phyloP scores from a whole-genome alignment of 495 filamentous ascomycete genomes.

The Bathelium albidoporum region DNA sequence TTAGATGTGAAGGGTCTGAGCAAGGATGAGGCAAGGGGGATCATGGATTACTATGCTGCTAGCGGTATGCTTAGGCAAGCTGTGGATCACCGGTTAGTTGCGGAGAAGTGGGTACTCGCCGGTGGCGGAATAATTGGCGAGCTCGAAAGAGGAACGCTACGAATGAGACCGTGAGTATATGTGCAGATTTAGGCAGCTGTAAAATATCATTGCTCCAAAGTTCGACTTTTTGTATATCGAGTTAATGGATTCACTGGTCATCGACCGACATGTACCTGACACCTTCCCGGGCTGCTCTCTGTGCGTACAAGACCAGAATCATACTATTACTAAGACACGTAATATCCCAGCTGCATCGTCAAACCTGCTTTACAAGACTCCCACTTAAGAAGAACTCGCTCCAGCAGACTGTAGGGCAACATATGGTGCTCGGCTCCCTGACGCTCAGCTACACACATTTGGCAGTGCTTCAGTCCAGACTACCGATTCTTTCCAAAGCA shows the following conservation, averaged over 20 bases:
- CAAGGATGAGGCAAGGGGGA: constrained; percentile 61
- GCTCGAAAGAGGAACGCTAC: constrained; percentile 34
- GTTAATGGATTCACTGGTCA: background rate
- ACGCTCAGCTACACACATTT: too few relatives aligned
- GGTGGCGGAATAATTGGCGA: constrained; percentile 77
- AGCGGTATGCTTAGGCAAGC: constrained; percentile 66
- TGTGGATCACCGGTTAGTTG: constrained; percentile 62
- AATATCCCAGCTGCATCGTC: too few relatives aligned
- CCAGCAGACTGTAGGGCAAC: too few relatives aligned
- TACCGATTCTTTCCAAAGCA: too few relatives aligned
- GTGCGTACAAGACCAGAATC: too few relatives aligned
- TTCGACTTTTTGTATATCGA: background rate
- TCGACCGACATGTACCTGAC: too few relatives aligned
- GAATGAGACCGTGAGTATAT: constrained; percentile 19
- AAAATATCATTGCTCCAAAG: background rate
- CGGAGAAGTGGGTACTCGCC: constrained; percentile 75
- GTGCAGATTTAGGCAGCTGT: background rate
- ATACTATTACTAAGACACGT: too few relatives aligned
- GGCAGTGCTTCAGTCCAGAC: too few relatives aligned
- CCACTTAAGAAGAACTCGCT: too few relatives aligned
- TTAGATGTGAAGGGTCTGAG: constrained; percentile 50
- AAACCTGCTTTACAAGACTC: too few relatives aligned
- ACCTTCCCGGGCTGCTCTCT: too few relatives aligned
- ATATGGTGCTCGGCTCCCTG: too few relatives aligned
- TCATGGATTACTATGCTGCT: constrained; percentile 88